A percentile compares a stretch with the other conserved stretches of the same genome.
phyloP scores from a whole-genome alignment of 2,329 filamentous ascomycete species.

The Aspergillus candidus region DNA sequence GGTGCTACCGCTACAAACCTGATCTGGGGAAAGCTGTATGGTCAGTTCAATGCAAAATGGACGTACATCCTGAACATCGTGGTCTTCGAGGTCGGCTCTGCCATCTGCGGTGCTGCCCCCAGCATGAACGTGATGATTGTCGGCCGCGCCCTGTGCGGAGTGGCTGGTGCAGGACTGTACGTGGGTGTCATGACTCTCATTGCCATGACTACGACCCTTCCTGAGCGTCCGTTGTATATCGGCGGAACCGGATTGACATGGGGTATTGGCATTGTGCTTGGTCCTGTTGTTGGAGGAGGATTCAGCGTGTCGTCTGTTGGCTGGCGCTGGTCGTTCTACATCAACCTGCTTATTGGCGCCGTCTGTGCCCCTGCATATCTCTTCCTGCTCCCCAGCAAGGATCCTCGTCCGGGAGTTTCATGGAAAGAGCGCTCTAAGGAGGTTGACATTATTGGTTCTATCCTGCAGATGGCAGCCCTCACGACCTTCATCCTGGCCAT shows the following conservation, averaged over 20 bases:
- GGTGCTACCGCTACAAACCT: slow-evolving; percentile 38
- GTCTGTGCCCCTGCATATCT: slow-evolving; percentile 39
- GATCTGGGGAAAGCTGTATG: slow-evolving; percentile 32
- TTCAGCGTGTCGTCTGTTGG: slow-evolving; percentile 5
- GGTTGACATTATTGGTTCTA: slow-evolving; percentile 43
- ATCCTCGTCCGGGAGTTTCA: slow-evolving; percentile 18
- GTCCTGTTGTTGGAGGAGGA: slow-evolving; percentile 19
- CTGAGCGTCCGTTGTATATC: slow-evolving; percentile 24
- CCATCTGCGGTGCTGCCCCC: slow-evolving; percentile 39
- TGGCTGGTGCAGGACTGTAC: slow-evolving; percentile 25
- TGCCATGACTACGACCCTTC: slow-evolving; percentile 12
- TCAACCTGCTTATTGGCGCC: slow-evolving; percentile 48
- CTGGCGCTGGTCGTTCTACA: slow-evolving; percentile 46
- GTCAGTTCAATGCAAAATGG: slow-evolving; percentile 41
- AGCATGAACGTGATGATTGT: slow-evolving; percentile 41
- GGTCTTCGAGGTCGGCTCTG: slow-evolving; percentile 21
- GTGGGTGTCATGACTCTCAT: slow-evolving; percentile 22
- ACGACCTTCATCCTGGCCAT: slow-evolving; percentile 43
- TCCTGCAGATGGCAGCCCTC: slow-evolving; percentile 39
- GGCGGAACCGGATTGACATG: slow-evolving; percentile 28
- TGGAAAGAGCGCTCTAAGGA: slow-evolving; percentile 19
- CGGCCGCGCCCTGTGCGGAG: slow-evolving; percentile 24
- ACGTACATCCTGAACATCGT: slow-evolving; percentile 27
- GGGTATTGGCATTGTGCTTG: slow-evolving; percentile 31
- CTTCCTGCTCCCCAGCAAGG: slow-evolving; percentile 33